Evolutionary conservation across 2,329 filamentous ascomycete genomes (phyloP), one percentile per base, ranked within the genome.

Genomic region (Colletotrichum simmondsii): DNA sequence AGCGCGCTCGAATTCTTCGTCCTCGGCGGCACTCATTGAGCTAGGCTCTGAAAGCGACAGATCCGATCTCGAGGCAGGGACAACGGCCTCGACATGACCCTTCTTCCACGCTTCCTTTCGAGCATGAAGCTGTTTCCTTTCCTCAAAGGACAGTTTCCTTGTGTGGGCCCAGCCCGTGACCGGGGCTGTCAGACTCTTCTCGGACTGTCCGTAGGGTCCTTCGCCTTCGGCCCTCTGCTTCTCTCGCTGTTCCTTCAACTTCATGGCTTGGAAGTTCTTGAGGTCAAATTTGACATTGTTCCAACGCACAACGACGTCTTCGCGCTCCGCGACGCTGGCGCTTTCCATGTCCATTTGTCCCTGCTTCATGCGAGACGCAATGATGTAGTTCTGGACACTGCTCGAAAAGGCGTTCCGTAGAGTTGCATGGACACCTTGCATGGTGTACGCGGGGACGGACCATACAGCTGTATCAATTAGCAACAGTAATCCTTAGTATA

Each of bases 401-500:
- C 88, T 91, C 28, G 92, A 91, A 76, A 94, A 92, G 58, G 88
- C 83, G 75, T 92, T 94, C 74, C 92, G 88, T 65, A 97, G 87
- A 79, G 96, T 93, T 53, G 93, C 93, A 77, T 96, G 91, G 1
- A 97, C 87, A 2, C 95, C 95, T 79, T 95, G 94, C 86, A 95
- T 93, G 4, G 94, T 89, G 78, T 97, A 97, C 5, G 92, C 95
- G 0, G 94, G 94, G 4, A 97, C 82, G 1, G 90, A 90, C 89
- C 91, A 94, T 19, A 93, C 81, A 6, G 88, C 91, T 87, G 71
- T 30, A 52, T 57, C 5, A 19, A 68, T 65, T 58, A 64, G 49
- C 14, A 71, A n/a, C 57, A 53, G 37, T 63, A 7, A 16, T 32
- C 10, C 30, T 11, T 32, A 32, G 30, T 11, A 32, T 32, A 11